Base-by-base conservation (phyloP, 192 early-diverging fungal genomes). In the Rhizophagus sp. region DNA sequence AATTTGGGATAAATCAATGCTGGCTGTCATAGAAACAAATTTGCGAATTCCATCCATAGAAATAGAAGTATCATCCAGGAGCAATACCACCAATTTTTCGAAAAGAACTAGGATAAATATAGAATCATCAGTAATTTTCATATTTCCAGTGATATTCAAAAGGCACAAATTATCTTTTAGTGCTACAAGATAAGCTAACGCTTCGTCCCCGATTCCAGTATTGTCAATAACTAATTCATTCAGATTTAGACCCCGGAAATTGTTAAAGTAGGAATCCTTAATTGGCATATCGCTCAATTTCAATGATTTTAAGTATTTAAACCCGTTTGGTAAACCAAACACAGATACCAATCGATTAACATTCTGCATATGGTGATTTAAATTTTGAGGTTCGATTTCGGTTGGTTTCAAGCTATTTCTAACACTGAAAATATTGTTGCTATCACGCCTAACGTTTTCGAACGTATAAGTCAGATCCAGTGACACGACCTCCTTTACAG, bases 21-120 rank as follows among this genome's bases (percentile, higher is more conserved):
- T 75, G 2, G 5, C 17, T n/a, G 47, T 30, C 13, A 62, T 39
- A 9, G 22, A 22, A 15, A 75, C 73, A 34, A 75, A 62, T 27
- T 30, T 75, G 4, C 73, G 47, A 50, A 75, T 19, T 25, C 73
- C 73, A 75, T 75, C 52, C 57, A 75, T 61, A 4, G 73, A 50
- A 17, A 57, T 34, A 27, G 41, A 30, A 61, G 73, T 75, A 8
- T 24, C 73, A 13, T 75, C 50, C 22, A 75, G 41, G 13, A 27
- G 34, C 57, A 75, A 57, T 15, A 57, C 24, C 17, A 50, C 27
- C 15, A 75, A n/a, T 25, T 57, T 47, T 50, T 34, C 30, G 3
- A 75, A 75, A 75, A 30, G 49, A 9, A 30, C 24, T 10, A 75
- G 57, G 33, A 50, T 62, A 57, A 22, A 9, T 10, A 75, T 24